phyloP scores from a whole-genome alignment of 2,329 filamentous ascomycete genomes.

The Exserohilum turcica region DNA sequence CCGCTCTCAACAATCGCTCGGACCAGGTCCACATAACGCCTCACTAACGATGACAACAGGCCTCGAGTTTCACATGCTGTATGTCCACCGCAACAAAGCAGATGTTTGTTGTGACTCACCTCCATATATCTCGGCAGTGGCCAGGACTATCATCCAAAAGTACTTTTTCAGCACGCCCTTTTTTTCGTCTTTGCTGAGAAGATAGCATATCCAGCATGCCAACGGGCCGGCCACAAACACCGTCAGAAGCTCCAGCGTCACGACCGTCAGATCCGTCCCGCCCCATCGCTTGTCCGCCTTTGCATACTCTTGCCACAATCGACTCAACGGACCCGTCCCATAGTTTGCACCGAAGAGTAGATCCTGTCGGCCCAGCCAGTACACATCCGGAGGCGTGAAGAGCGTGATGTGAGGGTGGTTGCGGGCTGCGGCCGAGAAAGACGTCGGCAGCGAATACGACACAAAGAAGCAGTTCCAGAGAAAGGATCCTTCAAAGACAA shows the following conservation, averaged over 20 bases:
- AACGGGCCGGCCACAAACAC: conserved; percentile 64
- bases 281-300: conserved; percentile 68
- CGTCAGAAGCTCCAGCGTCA: conserved; percentile 65
- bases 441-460: conserved; percentile 54
- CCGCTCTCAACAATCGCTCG: conserved; percentile 23
- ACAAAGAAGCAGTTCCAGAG: conserved; percentile 93
- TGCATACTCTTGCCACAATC: conserved; percentile 69
- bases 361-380: conserved; percentile 60
- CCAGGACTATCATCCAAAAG: conserved; percentile 64
- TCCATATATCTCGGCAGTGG: conserved; percentile 68
- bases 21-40: conserved; percentile 27
- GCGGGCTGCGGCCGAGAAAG: conserved; percentile 35
- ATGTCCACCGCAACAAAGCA: conserved; percentile 1
- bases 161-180: conserved; percentile 47
- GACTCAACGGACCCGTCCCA: conserved; percentile 58
- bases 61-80: conserved; percentile 11
- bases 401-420: conserved; percentile 43
- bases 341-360: conserved; percentile 65
- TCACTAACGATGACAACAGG: conserved; percentile 18
- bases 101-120: conserved; percentile 43
- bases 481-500: conserved; percentile 87
- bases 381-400: conserved; percentile 54
- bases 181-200: conserved; percentile 50
- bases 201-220: conserved; percentile 62
- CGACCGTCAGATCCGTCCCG: conserved; percentile 62